These are phyloP conservation scores for Psidium friedrichsthalianum DNA, from an alignment of 345 rosid species.

Conservation along the genomic window DNA sequence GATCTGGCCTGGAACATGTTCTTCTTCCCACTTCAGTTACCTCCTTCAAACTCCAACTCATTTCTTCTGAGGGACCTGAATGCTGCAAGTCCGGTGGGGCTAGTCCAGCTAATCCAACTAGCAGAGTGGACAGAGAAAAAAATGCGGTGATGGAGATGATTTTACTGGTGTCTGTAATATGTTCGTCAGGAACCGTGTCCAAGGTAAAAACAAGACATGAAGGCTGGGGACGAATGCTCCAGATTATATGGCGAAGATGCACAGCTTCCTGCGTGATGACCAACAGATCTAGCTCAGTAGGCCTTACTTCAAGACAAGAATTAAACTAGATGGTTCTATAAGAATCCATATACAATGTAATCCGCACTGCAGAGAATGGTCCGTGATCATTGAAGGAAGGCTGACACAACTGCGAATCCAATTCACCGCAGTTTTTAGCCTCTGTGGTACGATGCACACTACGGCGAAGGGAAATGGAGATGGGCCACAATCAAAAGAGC, in stretches of 20 bases:
- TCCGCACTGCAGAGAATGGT: constrained; percentile 8
- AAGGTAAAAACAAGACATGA: constrained; percentile 14
- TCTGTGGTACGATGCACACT: constrained; percentile 16
- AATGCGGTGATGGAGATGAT: constrained; percentile 60
- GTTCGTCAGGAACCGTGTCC: constrained; percentile 26
- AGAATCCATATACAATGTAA: constrained; percentile 10
- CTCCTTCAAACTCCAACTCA: constrained; percentile 20
- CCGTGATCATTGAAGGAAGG: constrained; percentile 1
- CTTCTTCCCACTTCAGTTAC: constrained; percentile 13
- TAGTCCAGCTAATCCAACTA: constrained; percentile 16
- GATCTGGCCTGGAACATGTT: constrained; percentile 24
- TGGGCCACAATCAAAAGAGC: constrained; percentile 9
- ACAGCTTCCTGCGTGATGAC: constrained; percentile 6
- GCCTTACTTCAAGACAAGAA: constrained; percentile 13
- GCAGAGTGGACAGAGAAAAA: constrained; percentile 27
- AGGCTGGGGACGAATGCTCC: constrained; percentile 9
- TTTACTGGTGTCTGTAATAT: constrained; percentile 61
- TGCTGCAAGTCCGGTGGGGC: constrained; percentile 16
- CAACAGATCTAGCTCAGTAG: constrained; percentile 8
- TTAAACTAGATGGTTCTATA: constrained; percentile 11
- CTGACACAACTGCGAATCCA: constrained; percentile 5
- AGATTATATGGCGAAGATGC: constrained; percentile 4
- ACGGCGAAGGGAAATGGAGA: constrained; percentile 16
- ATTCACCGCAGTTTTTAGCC: constrained; percentile 12
- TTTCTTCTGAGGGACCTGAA: constrained; percentile 19